Percentiles rank a stretch among this genome's conserved stretches.
Conservation (phyloP, 2,329 filamentous ascomycete genomes). For the Fusarium algeriense region DNA sequence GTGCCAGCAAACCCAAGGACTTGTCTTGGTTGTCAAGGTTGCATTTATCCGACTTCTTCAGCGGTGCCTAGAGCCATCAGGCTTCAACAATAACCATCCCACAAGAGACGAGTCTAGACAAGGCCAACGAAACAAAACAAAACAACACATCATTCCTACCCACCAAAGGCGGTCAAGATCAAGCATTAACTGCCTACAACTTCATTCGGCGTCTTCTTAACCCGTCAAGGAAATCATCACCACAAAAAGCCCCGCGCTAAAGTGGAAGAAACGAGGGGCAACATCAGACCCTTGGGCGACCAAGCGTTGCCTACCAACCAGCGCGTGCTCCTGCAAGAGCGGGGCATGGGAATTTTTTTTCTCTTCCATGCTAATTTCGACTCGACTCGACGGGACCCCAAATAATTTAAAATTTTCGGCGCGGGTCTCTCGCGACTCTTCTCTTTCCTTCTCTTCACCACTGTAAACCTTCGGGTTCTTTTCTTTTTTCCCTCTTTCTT, state of each 20-base stretch:
- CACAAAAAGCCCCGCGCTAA: constrained; percentile 42
- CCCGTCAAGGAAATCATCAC: constrained; percentile 28
- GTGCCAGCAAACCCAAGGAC: constrained; percentile 17
- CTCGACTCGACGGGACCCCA: constrained; percentile 30
- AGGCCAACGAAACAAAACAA: not conserved
- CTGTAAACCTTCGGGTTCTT: constrained; percentile 40
- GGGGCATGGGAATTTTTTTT: constrained; percentile 41
- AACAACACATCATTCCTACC: not conserved
- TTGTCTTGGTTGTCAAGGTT: constrained; percentile 19
- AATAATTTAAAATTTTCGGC: constrained; percentile 42
- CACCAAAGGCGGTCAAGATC: constrained; percentile 16
- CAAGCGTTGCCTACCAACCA: constrained; percentile 16
- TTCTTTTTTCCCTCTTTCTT: constrained; percentile 26
- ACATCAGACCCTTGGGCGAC: constrained; percentile 23
- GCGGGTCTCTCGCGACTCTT: constrained; percentile 37
- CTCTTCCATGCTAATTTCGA: constrained; percentile 32
- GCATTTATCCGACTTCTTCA: constrained; percentile 25
- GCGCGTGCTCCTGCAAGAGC: constrained; percentile 24
- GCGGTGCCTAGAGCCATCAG: constrained; percentile 4
- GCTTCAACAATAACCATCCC: not conserved
- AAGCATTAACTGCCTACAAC: not conserved
- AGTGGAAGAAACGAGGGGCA: constrained; percentile 41
- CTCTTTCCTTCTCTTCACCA: constrained; percentile 29
- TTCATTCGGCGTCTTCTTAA: constrained; percentile 12
- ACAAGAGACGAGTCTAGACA: not conserved